phyloP scores from a whole-genome alignment of 192 early-diverging fungal species.

The Rhizophagus sp. region DNA sequence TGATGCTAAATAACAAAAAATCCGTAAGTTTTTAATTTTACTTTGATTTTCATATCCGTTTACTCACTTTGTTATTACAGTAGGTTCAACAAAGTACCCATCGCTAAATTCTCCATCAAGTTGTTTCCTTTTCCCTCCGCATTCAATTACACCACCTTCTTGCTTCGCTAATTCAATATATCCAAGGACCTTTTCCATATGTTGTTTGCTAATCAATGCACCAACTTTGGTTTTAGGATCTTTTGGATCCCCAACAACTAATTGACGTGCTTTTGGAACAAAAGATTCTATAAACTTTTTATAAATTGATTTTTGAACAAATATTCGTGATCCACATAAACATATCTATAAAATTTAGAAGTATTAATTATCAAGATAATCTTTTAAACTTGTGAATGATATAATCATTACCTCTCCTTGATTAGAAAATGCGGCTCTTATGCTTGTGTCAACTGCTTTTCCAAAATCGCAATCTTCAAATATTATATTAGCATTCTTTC shows the following conservation, averaged over 20 bases:
- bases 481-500: slow-evolving; percentile 76
- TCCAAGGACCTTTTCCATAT: slow-evolving; percentile 67
- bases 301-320: slow-evolving; percentile 66
- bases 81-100: slow-evolving; percentile 75
- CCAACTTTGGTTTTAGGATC: slow-evolving; percentile 57
- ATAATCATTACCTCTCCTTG: slow-evolving; percentile 60
- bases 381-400: not conserved
- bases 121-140: slow-evolving; percentile 45
- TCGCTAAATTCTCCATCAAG: slow-evolving; percentile 47
- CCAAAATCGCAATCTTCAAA: slow-evolving; percentile 71
- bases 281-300: slow-evolving; percentile 57
- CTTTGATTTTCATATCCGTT: not conserved
- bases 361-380: not conserved
- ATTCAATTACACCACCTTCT: slow-evolving; percentile 62
- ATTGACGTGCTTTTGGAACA: slow-evolving; percentile 40
- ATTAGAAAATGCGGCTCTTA: slow-evolving; percentile 66
- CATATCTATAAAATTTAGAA: slow-evolving; percentile 49
- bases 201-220: slow-evolving; percentile 63
- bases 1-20: slow-evolving; percentile 31
- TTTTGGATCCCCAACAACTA: slow-evolving; percentile 66
- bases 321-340: slow-evolving; percentile 68
- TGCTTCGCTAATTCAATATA: slow-evolving; percentile 66
- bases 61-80: slow-evolving; percentile 63
- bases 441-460: slow-evolving; percentile 52
- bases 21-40: not conserved